Evolutionary conservation across 2,329 filamentous ascomycete species (phyloP).

Genomic region (Diaporthe capsici): DNA sequence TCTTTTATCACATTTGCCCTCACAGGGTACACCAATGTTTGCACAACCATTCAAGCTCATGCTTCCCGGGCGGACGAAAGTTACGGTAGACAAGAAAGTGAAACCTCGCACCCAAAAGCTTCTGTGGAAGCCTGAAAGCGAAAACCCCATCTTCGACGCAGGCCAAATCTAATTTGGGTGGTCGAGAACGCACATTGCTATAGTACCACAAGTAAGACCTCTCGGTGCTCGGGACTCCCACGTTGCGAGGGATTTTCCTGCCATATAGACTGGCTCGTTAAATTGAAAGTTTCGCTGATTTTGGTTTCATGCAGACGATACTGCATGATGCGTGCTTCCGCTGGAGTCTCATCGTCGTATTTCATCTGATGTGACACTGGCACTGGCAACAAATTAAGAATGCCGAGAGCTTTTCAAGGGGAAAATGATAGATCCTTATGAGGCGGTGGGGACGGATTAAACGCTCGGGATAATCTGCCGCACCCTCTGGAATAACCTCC

Average conservation of each 20-base stretch:
- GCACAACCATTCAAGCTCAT: neutral
- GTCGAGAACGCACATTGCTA: neutral
- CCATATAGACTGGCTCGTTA: neutral
- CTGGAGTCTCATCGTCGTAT: constrained; percentile 5
- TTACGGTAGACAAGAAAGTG: neutral
- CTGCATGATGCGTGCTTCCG: neutral
- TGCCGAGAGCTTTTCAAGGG: neutral
- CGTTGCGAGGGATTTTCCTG: neutral
- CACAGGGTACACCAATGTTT: neutral
- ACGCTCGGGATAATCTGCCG: neutral
- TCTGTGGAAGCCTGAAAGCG: neutral
- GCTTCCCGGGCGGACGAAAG: neutral
- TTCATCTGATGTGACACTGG: neutral
- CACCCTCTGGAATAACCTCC: neutral
- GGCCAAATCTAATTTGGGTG: neutral
- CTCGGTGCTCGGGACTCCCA: neutral
- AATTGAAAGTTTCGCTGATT: neutral
- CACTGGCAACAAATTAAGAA: neutral
- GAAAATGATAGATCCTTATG: neutral
- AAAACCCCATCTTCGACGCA: neutral
- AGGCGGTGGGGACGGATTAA: neutral
- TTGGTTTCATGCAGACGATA: neutral
- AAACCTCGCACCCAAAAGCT: neutral
- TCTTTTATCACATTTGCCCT: neutral
- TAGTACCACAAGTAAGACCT: neutral